Percentiles rank a stretch among this genome's conserved stretches.
Evolutionary conservation across 2,329 filamentous ascomycete species (phyloP).

Genomic region (Harringtonia aguacate): DNA sequence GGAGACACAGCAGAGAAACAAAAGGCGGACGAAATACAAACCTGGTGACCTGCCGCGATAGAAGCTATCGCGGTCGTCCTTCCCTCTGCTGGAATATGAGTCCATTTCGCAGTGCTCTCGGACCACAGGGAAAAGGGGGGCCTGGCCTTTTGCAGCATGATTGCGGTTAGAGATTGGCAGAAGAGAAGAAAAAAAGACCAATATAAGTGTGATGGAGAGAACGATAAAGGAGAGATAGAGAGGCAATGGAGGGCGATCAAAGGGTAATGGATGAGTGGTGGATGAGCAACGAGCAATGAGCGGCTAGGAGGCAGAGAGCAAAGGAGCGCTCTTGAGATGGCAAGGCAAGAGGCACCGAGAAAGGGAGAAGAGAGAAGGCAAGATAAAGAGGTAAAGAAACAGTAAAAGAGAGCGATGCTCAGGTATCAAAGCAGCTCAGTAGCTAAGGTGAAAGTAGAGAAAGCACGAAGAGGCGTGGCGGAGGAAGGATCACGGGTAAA

Average conservation of each 20-base stretch:
- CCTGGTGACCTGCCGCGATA: slow-evolving; percentile 61
- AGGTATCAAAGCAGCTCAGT: neutral
- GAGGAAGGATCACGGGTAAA: too few species aligned
- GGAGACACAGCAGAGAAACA: slow-evolving; percentile 1
- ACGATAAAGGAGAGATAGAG: neutral
- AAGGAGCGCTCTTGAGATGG: too few species aligned
- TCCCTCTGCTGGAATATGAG: slow-evolving; percentile 39
- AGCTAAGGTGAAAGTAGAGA: too few species aligned
- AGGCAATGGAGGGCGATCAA: too few species aligned
- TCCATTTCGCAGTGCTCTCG: slow-evolving; percentile 36
- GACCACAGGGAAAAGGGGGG: neutral
- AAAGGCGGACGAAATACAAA: slow-evolving; percentile 27
- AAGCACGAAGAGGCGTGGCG: too few species aligned
- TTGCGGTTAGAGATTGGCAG: slow-evolving; percentile 2
- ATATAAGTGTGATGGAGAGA: neutral
- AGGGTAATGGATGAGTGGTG: too few species aligned
- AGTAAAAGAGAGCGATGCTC: neutral
- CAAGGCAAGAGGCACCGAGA: too few species aligned
- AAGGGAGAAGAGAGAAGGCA: neutral
- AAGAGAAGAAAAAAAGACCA: neutral
- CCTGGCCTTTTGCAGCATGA: slow-evolving; percentile 1
- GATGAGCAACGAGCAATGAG: too few species aligned
- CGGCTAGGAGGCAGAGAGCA: too few species aligned
- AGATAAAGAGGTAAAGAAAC: neutral
- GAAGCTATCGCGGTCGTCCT: slow-evolving; percentile 48